Conservation (phyloP, 208 protist genomes). For the Trypanosoma caninum region DNA sequence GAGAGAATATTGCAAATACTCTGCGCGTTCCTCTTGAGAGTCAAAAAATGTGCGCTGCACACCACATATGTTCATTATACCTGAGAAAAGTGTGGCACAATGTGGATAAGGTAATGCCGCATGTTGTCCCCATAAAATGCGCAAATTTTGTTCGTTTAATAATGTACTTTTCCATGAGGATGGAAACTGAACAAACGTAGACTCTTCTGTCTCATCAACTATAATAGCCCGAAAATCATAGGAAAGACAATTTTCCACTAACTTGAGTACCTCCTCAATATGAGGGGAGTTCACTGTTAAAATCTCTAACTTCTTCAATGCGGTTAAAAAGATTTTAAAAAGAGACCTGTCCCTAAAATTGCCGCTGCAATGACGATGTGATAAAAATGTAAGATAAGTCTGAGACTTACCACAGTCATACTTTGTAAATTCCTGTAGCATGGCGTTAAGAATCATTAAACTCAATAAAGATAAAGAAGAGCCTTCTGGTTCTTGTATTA, state of each 20-base stretch:
- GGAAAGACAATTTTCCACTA: conserved; percentile 57
- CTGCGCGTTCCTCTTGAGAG: conserved; percentile 48
- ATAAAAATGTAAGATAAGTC: conserved; percentile 69
- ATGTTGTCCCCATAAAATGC: conserved; percentile 74
- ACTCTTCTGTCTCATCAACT: conserved; percentile 81
- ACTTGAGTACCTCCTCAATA: conserved; percentile 38
- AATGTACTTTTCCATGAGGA: conserved; percentile 60
- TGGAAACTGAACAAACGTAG: conserved; percentile 67
- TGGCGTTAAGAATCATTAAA: conserved; percentile 48
- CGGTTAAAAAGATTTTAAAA: conserved; percentile 51
- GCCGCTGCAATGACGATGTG: conserved; percentile 72
- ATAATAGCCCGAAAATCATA: conserved; percentile 88
- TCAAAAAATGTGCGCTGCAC: conserved; percentile 83
- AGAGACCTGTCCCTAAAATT: conserved; percentile 74
- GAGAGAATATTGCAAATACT: conserved; percentile 57
- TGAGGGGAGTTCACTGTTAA: conserved; percentile 26
- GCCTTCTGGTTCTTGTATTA: conserved; percentile 26
- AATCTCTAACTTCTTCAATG: conserved; percentile 42
- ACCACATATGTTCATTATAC: conserved; percentile 62
- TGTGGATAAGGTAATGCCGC: conserved; percentile 60
- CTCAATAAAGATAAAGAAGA: conserved; percentile 22
- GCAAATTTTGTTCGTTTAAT: conserved; percentile 38
- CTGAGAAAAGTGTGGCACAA: conserved; percentile 56
- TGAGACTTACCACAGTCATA: conserved; percentile 64
- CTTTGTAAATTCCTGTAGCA: conserved; percentile 66